phyloP scores from a whole-genome alignment of 2,329 filamentous ascomycete genomes.

The Colletotrichum sp. region DNA sequence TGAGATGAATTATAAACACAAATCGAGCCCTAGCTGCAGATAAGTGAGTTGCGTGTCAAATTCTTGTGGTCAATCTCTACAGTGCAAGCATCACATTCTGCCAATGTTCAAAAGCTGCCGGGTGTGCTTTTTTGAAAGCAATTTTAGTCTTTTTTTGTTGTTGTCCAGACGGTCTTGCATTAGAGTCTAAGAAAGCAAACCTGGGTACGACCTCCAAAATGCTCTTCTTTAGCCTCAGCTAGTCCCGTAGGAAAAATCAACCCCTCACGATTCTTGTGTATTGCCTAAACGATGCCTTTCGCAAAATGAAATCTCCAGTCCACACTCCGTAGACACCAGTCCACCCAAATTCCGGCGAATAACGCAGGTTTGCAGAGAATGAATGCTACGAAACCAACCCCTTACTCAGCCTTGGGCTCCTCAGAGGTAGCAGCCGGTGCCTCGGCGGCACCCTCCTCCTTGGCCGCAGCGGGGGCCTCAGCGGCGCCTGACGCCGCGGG shows the following conservation, averaged over 20 bases:
- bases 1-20: not conserved
- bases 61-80: not conserved
- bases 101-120: not conserved
- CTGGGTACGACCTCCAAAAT: conserved; percentile 52
- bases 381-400: conserved; percentile 22
- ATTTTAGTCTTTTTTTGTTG: conserved; percentile 57
- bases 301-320: conserved; percentile 63
- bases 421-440: conserved; percentile 50
- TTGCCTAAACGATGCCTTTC: conserved; percentile 53
- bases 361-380: conserved; percentile 38
- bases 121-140: conserved; percentile 40
- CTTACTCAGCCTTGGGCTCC: conserved; percentile 75
- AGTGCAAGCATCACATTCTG: conserved; percentile 21
- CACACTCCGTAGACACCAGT: conserved; percentile 69
- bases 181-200: conserved; percentile 61
- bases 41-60: not conserved
- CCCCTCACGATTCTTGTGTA: conserved; percentile 44
- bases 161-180: conserved; percentile 62
- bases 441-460: conserved; percentile 19
- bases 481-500: conserved; percentile 62
- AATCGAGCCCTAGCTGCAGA: not conserved
- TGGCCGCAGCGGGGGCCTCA: conserved; percentile 59
- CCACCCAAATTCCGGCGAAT: conserved; percentile 52
- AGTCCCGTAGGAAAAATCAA: conserved; percentile 39
- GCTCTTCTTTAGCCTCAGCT: conserved; percentile 49